Evolutionary conservation across 1,284 basidiomycete species (phyloP).

Genomic region (Boletus semigastroideus): DNA sequence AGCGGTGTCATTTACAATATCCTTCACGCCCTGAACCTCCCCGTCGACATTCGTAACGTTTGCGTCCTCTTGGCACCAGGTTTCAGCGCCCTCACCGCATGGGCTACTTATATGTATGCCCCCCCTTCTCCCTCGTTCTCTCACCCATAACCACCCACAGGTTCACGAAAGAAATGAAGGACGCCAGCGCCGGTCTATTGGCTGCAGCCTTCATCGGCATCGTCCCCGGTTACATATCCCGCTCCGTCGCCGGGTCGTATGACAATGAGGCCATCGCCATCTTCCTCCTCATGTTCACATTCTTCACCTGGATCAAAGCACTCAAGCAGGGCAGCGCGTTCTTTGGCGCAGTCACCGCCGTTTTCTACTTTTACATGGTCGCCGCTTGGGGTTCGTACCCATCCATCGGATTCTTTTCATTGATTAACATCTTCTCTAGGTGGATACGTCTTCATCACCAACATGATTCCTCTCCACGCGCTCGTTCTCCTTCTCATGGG

Average conservation of each 20-base stretch:
- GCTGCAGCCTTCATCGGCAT: conserved; percentile 99
- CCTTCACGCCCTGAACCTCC: conserved; percentile 86
- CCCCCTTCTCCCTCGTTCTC: not conserved
- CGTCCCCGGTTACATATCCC: conserved; percentile 96
- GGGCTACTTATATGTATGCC: conserved; percentile 92
- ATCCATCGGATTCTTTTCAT: conserved; percentile 5
- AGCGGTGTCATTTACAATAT: conserved; percentile 95
- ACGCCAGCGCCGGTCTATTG: conserved; percentile 90
- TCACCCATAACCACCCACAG: conserved; percentile 39
- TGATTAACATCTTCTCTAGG: conserved; percentile 40
- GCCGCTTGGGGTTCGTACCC: conserved; percentile 89
- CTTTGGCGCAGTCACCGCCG: conserved; percentile 85
- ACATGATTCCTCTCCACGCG: conserved; percentile 98
- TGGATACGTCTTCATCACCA: conserved; percentile 99
- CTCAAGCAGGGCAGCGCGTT: conserved; percentile 92
- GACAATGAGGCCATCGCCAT: conserved; percentile 99
- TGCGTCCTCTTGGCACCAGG: conserved; percentile 97
- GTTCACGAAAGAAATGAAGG: conserved; percentile 94
- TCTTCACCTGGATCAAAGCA: conserved; percentile 97
- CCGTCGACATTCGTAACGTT: conserved; percentile 96
- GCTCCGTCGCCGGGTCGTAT: conserved; percentile 98
- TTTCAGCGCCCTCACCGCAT: conserved; percentile 95
- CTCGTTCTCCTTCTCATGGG: conserved; percentile 96
- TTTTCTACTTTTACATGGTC: conserved; percentile 99
- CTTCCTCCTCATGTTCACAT: conserved; percentile 99